phyloP scores from a whole-genome alignment of 495 filamentous ascomycete species.

The Aspergillus indologenus region DNA sequence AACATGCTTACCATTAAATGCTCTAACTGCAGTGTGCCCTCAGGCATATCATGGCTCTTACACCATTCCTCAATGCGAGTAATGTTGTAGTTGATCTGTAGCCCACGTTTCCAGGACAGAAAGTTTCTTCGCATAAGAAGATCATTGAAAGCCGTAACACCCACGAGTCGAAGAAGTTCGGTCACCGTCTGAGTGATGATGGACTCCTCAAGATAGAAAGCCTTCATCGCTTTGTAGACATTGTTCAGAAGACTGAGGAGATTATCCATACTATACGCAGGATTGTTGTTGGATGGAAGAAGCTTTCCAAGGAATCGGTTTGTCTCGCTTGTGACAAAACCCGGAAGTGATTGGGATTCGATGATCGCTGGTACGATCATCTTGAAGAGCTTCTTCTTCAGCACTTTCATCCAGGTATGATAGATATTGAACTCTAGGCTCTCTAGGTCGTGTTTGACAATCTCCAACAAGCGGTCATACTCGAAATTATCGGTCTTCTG shows the following conservation, averaged over 20 bases:
- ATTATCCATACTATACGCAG: slow-evolving; percentile 99
- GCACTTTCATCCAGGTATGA: slow-evolving; percentile 99
- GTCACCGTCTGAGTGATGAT: slow-evolving; percentile 95
- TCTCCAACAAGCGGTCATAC: slow-evolving; percentile 95
- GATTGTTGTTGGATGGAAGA: slow-evolving; percentile 77
- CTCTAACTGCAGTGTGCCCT: slow-evolving; percentile 95
- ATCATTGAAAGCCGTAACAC: slow-evolving; percentile 98
- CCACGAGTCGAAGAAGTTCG: slow-evolving; percentile 88
- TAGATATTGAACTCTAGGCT: slow-evolving; percentile 99
- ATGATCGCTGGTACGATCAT: slow-evolving; percentile 99
- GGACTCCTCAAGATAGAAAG: slow-evolving; percentile 91
- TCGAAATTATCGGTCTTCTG: slow-evolving; percentile 99
- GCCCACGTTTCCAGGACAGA: slow-evolving; percentile 97
- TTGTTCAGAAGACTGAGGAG: slow-evolving; percentile 93
- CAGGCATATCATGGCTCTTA: slow-evolving; percentile 99
- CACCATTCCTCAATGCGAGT: slow-evolving; percentile 99
- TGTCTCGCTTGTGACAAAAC: slow-evolving; percentile 97
- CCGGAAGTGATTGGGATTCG: slow-evolving; percentile 95
- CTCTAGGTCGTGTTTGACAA: slow-evolving; percentile 98
- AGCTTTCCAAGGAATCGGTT: slow-evolving; percentile 98
- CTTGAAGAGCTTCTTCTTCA: slow-evolving; percentile 98
- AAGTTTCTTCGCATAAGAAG: slow-evolving; percentile 97
- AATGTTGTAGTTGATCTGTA: slow-evolving; percentile 99
- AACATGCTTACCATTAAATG: slow-evolving; percentile 81
- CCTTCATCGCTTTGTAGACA: slow-evolving; percentile 97